Evolutionary conservation across 768 basidiomycete species (phyloP), one percentile per base, ranked within the genome.

Genomic region (Calvatia gigantea): DNA sequence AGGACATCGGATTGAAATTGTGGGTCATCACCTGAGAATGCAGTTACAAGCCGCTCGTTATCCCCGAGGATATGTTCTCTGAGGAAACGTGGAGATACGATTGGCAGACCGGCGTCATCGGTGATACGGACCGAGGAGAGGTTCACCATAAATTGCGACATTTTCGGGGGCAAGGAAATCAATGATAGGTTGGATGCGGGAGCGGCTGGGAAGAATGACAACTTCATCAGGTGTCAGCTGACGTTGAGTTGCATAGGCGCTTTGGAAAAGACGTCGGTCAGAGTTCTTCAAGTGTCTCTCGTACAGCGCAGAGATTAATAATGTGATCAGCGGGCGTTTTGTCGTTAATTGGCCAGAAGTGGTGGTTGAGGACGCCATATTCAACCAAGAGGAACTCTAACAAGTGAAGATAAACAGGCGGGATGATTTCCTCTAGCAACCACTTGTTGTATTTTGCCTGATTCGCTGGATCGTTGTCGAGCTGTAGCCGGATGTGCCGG

Each of bases 391-490:
- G 39, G n/a, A 48, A 56, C 21, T 75, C 73, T 17, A 80, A 62
- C 23, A 80, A 64, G 27, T 62, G 72, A 11, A 75, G 54, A 50
- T 79, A 80, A 1, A 77, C 42, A 0, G 64, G 66, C 0, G 77
- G 75, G 6, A 76, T 60, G 14, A 72, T 48, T 0, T 66, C 59
- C 2, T 67, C 56, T 2, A 79, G 65, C 11, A 80, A 62, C 76
- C 78, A 79, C 6, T 57, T 61, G 51, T 81, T 79, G 57, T 75
- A 78, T 17, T 58, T 54, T 3, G 75, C 69, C 50, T 75, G 74
- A 27, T 56, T 37, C 11, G 39, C 46, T 6, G 54, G 19, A 1
- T 62, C 55, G 32, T 63, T 67, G 27, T 60, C 62, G 27, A 67
- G 66, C 2, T 66, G 67, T 44, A 75, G 68, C 4, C 75, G 71